Conservation (phyloP, 768 basidiomycete species). For the Serendipita sp. region DNA sequence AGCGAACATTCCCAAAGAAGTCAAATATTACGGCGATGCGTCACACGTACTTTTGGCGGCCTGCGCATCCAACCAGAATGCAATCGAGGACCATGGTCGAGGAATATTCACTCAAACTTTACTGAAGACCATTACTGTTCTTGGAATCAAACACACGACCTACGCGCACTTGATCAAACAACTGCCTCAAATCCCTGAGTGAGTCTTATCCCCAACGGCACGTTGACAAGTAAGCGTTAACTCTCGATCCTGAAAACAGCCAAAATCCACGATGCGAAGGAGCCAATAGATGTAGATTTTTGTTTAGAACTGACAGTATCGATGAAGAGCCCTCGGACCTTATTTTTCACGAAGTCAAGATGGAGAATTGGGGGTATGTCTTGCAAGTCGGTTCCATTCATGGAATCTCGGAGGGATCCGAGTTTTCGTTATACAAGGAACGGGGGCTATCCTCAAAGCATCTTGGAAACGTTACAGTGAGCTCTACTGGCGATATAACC, state of each 20-base stretch:
- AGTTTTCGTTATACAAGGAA: slow-evolving; percentile 35
- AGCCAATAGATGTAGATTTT: slow-evolving; percentile 28
- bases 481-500: slow-evolving; percentile 35
- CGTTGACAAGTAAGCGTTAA: too few relatives aligned
- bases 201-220: too few relatives aligned
- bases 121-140: slow-evolving; percentile 28
- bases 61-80: slow-evolving; percentile 37
- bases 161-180: slow-evolving; percentile 29
- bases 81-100: slow-evolving; percentile 45
- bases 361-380: slow-evolving; percentile 29
- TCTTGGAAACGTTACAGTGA: slow-evolving; percentile 44
- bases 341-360: slow-evolving; percentile 19
- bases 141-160: slow-evolving; percentile 38
- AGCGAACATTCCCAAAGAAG: slow-evolving; percentile 24
- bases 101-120: slow-evolving; percentile 45
- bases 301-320: slow-evolving; percentile 39
- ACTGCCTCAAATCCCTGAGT: background rate
- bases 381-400: slow-evolving; percentile 45
- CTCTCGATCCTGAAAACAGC: too few relatives aligned
- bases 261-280: slow-evolving; percentile 42
- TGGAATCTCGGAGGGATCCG: slow-evolving; percentile 45
- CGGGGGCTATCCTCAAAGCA: slow-evolving; percentile 34
- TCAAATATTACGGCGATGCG: slow-evolving; percentile 29
- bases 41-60: slow-evolving; percentile 44
- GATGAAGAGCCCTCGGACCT: slow-evolving; percentile 34